phyloP scores from a whole-genome alignment of 352 stramenopile species.

The Globisporangium viniferum region DNA sequence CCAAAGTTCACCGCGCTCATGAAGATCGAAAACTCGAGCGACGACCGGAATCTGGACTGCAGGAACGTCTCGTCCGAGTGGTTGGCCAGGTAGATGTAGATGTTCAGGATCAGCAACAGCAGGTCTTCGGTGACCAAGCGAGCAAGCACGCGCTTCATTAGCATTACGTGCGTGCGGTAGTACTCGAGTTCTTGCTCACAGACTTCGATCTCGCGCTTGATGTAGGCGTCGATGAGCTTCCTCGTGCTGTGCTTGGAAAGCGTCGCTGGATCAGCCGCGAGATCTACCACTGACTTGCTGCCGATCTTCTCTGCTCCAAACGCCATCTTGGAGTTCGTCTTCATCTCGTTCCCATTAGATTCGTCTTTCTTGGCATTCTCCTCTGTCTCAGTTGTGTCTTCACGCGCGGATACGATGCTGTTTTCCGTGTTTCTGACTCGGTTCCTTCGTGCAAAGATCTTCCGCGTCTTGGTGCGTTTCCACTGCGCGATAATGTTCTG shows the following conservation, averaged over 20 bases:
- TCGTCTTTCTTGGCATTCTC: background rate
- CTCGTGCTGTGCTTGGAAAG: background rate
- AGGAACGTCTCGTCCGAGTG: constrained; percentile 15
- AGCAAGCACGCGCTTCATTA: constrained; percentile 23
- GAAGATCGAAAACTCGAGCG: constrained; percentile 25
- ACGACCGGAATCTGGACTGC: constrained; percentile 17
- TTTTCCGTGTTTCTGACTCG: background rate
- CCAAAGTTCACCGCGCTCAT: constrained; percentile 23
- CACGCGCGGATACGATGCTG: background rate
- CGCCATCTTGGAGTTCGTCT: background rate
- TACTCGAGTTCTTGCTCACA: constrained; percentile 19
- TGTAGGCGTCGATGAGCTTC: constrained; percentile 8
- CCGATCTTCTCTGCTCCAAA: background rate
- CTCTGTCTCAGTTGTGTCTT: background rate
- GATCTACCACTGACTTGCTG: background rate
- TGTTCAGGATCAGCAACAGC: constrained; percentile 19
- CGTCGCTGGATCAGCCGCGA: background rate
- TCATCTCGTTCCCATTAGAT: background rate
- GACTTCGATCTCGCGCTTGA: constrained; percentile 10
- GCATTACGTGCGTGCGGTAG: constrained; percentile 15
- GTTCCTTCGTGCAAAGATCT: background rate
- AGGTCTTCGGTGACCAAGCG: constrained; percentile 20
- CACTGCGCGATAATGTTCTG: constrained; percentile 18
- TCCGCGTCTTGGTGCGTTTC: constrained; percentile 11
- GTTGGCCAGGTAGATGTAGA: constrained; percentile 24